Conservation (phyloP, 2,329 filamentous ascomycete genomes). For the Gaeumannomyces sp. region DNA sequence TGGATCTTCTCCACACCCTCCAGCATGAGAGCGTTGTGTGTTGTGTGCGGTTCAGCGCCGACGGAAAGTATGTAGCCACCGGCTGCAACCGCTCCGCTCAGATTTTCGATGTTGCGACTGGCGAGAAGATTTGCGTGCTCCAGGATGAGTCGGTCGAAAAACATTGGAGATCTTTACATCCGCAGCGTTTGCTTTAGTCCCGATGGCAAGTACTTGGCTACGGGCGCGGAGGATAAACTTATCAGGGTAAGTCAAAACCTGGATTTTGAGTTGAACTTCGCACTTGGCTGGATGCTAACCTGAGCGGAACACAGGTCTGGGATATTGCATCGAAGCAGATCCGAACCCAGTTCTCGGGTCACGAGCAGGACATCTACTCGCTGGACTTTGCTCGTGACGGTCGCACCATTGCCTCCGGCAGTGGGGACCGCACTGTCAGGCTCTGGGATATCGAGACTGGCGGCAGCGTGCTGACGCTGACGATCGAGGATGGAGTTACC, state of each 20-base stretch:
- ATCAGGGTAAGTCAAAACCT: constrained; percentile 63
- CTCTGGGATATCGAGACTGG: constrained; percentile 92
- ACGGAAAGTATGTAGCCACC: constrained; percentile 92
- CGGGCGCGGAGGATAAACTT: constrained; percentile 94
- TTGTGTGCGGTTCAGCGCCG: constrained; percentile 93
- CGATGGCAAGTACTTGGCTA: constrained; percentile 87
- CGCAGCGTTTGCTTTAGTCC: constrained; percentile 98
- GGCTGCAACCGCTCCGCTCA: constrained; percentile 99
- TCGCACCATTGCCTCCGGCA: constrained; percentile 89
- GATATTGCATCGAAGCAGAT: constrained; percentile 81
- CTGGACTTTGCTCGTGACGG: constrained; percentile 92
- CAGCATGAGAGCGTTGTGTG: constrained; percentile 95
- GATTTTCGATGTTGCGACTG: constrained; percentile 88
- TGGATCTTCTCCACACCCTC: constrained; percentile 89
- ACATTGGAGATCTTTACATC: constrained; percentile 91
- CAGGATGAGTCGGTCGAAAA: constrained; percentile 84
- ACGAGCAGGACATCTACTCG: constrained; percentile 98
- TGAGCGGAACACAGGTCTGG: constrained; percentile 68
- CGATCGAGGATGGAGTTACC: constrained; percentile 94
- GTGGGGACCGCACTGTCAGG: constrained; percentile 87
- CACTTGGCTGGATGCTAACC: background rate
- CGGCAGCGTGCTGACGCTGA: constrained; percentile 74
- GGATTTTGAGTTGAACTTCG: background rate
- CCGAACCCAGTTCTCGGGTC: constrained; percentile 88
- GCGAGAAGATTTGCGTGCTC: constrained; percentile 80